These are phyloP conservation scores for Kewa caespitosa DNA, from an alignment of 179 eudicot species.

Conservation along the genomic window DNA sequence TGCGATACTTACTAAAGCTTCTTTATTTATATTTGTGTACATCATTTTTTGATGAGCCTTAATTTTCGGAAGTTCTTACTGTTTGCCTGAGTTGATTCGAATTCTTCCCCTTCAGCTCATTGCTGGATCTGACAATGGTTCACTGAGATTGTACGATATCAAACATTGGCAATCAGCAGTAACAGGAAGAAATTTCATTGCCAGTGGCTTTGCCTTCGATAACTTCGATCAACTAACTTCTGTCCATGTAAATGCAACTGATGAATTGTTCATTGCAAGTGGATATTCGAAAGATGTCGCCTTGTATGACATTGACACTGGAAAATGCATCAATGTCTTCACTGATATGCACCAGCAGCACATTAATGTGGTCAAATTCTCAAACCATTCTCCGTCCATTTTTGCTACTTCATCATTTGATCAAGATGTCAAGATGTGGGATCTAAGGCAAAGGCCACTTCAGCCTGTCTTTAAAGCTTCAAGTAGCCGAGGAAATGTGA, in stretches of 20 bases:
- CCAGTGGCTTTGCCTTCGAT: constrained; percentile 48
- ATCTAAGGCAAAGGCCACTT: constrained; percentile 62
- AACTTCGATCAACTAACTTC: constrained; percentile 90
- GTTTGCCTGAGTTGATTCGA: constrained; percentile 17
- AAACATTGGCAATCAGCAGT: constrained; percentile 35
- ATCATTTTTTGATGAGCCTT: neutral
- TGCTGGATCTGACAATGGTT: constrained; percentile 92
- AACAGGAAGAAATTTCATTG: constrained; percentile 32
- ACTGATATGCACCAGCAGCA: constrained; percentile 74
- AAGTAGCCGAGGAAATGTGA: constrained; percentile 84
- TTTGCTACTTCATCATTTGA: constrained; percentile 82
- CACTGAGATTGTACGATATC: constrained; percentile 64
- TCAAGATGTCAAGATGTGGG: constrained; percentile 89
- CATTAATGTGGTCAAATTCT: constrained; percentile 86
- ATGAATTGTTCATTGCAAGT: constrained; percentile 78
- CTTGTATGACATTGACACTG: constrained; percentile 73
- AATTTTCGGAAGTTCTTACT: neutral
- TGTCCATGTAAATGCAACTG: constrained; percentile 84
- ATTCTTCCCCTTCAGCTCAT: constrained; percentile 50
- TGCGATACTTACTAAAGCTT: neutral
- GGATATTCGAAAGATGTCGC: constrained; percentile 82
- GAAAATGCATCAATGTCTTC: constrained; percentile 62
- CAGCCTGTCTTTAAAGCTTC: constrained; percentile 75
- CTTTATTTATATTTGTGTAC: neutral
- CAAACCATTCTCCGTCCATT: constrained; percentile 75